Evolutionary conservation across 2,329 filamentous ascomycete species (phyloP).

Genomic region (Ophiognomonia clavigignenti-juglandacearum): DNA sequence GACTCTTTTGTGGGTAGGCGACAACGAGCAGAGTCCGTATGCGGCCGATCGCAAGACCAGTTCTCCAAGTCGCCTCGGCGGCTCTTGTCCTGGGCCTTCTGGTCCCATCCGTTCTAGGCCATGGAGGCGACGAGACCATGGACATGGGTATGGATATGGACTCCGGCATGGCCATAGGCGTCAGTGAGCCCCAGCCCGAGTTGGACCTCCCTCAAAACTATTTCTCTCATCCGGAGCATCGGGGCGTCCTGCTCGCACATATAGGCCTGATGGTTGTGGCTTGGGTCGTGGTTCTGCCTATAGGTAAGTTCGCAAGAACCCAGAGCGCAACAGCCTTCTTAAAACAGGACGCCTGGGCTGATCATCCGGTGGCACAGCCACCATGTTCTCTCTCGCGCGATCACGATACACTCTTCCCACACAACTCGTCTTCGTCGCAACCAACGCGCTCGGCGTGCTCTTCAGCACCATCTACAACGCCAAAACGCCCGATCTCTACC

Average conservation of each 20-base stretch:
- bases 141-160: constrained; percentile 25
- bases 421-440: constrained; percentile 63
- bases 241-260: constrained; percentile 45
- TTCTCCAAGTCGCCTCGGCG: constrained; percentile 23
- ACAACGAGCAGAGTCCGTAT: constrained; percentile 13
- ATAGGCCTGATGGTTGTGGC: constrained; percentile 62
- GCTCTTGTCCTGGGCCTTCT: constrained; percentile 24
- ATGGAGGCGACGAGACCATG: constrained; percentile 27
- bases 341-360: constrained; percentile 5
- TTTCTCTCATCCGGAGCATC: constrained; percentile 33
- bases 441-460: constrained; percentile 61
- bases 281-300: constrained; percentile 66
- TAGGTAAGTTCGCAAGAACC: constrained; percentile 47
- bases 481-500: constrained; percentile 80
- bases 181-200: constrained; percentile 22
- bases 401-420: constrained; percentile 67
- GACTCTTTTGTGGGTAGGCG: background rate
- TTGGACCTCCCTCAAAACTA: constrained; percentile 30
- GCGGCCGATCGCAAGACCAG: constrained; percentile 20
- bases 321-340: background rate
- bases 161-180: constrained; percentile 23
- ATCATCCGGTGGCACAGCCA: constrained; percentile 47
- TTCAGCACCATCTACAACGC: constrained; percentile 70
- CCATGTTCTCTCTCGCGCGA: constrained; percentile 79
- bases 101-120: constrained; percentile 27